Conservation (phyloP, 805 yeast genomes). For the Starmerella potacharoeniae region DNA sequence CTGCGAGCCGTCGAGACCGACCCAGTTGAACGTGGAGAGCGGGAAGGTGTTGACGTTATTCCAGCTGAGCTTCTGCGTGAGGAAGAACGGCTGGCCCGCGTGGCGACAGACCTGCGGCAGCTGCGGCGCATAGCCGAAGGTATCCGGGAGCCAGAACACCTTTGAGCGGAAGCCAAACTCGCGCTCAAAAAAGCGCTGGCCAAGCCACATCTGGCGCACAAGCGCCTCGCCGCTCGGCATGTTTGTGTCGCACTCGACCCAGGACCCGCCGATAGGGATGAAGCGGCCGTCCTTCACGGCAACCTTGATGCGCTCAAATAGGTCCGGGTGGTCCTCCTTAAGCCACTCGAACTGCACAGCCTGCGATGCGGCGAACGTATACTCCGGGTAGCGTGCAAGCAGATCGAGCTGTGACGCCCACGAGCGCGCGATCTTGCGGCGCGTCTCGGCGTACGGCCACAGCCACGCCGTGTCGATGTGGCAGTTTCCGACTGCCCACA, state of each 20-base stretch:
- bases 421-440: constrained; percentile 81
- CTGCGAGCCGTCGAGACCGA: constrained; percentile 86
- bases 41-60: constrained; percentile 90
- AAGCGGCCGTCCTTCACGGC: constrained; percentile 64
- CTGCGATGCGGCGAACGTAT: constrained; percentile 87
- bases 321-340: constrained; percentile 71
- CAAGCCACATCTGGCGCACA: constrained; percentile 76
- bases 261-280: constrained; percentile 88
- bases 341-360: constrained; percentile 95
- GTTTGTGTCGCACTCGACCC: constrained; percentile 97
- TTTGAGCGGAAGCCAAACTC: constrained; percentile 68
- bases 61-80: constrained; percentile 94
- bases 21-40: constrained; percentile 86
- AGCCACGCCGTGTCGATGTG: constrained; percentile 98
- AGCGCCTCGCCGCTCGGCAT: constrained; percentile 91
- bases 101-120: constrained; percentile 82
- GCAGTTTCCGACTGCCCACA: constrained; percentile 84
- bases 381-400: constrained; percentile 83
- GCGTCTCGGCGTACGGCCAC: constrained; percentile 98
- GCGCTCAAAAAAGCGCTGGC: constrained; percentile 72
- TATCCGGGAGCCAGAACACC: constrained; percentile 92
- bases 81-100: constrained; percentile 74
- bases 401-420: constrained; percentile 89
- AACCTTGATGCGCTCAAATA: constrained; percentile 47
- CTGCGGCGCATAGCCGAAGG: constrained; percentile 93